These are phyloP conservation scores for Lodderomyces jiufengensis DNA, from an alignment of 1,139 yeast species.

Conservation along the genomic window DNA sequence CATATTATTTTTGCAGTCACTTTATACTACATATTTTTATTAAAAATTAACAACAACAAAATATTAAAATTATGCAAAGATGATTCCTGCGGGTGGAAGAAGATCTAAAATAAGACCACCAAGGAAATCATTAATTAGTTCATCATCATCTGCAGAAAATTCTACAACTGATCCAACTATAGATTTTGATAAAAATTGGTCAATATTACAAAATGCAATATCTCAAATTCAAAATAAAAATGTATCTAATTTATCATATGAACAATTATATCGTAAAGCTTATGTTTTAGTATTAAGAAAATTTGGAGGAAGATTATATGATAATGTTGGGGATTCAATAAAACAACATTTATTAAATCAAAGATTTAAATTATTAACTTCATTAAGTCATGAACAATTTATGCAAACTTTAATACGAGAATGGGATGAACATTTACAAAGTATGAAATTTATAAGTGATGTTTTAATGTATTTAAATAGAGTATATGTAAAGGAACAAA, in stretches of 20 bases:
- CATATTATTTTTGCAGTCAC: too few species aligned
- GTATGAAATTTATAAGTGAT: conserved; percentile 81
- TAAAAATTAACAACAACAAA: too few species aligned
- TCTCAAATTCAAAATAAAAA: conserved; percentile 70
- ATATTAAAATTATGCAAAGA: conserved; percentile 1
- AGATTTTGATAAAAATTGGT: conserved; percentile 75
- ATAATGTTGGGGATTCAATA: conserved; percentile 53
- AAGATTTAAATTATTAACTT: conserved; percentile 22
- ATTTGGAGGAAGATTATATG: conserved; percentile 67
- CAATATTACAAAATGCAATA: conserved; percentile 67
- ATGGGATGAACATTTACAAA: conserved; percentile 75
- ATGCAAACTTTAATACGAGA: conserved; percentile 45
- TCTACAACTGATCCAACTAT: conserved; percentile 25
- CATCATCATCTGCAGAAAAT: conserved; percentile 15
- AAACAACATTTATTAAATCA: conserved; percentile 43
- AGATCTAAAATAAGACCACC: conserved; percentile 76
- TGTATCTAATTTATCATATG: conserved; percentile 77
- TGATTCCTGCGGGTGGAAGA: conserved; percentile 43
- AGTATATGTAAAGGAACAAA: conserved; percentile 75
- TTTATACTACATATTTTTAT: too few species aligned
- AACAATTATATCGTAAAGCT: conserved; percentile 77
- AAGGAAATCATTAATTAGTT: conserved; percentile 41
- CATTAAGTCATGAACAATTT: conserved; percentile 29
- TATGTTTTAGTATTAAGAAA: conserved; percentile 77
- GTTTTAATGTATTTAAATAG: conserved; percentile 84